Base-by-base conservation (phyloP, 306 rosid genomes). In the Lupinus albus region DNA sequence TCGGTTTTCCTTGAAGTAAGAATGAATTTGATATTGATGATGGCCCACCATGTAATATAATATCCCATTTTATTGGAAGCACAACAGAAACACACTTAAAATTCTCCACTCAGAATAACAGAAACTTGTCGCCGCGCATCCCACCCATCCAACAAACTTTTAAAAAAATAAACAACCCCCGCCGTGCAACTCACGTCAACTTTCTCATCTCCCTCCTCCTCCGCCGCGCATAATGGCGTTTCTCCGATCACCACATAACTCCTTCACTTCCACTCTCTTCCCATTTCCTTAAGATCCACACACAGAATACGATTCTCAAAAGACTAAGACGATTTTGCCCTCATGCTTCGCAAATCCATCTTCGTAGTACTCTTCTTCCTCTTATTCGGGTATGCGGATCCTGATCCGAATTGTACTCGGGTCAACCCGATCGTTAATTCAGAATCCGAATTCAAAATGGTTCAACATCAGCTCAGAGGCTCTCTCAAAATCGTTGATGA, bases 391-490 rank as follows among this genome's bases (percentile, higher is more conserved):
- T 20, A 70, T 82, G 92, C 80, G 71, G 78, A 80, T 80, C 71
- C 70, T 39, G 81, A 47, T 61, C 60, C 72, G 25, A 52, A 16
- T 35, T 87, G 92, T 67, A 13, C 78, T 52, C 72, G 67, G 48
- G 73, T 71, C 58, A 80, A 80, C 59, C 57, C 80, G 1, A 17
- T 80, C 20, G 83, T 76, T 13, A 70, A 62, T 62, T 74, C 57
- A 33, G 76, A 77, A 41, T 67, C 81, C 51, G 87, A 80, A n/a
- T 82, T 87, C 78, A 49, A 58, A 54, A 87, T 87, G 92, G 79
- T 82, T 30, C 92, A 84, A 56, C 92, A 82, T 49, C 92, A 84
- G 65, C 83, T 87, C 9, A 68, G 92, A 54, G 92, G 92, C 28
- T 59, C 62, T 6, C 14, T 87, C 1, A 76, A 74, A 42, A 66